phyloP scores from a whole-genome alignment of 2,329 filamentous ascomycete species.

The Ascochyta clinopodiicola region DNA sequence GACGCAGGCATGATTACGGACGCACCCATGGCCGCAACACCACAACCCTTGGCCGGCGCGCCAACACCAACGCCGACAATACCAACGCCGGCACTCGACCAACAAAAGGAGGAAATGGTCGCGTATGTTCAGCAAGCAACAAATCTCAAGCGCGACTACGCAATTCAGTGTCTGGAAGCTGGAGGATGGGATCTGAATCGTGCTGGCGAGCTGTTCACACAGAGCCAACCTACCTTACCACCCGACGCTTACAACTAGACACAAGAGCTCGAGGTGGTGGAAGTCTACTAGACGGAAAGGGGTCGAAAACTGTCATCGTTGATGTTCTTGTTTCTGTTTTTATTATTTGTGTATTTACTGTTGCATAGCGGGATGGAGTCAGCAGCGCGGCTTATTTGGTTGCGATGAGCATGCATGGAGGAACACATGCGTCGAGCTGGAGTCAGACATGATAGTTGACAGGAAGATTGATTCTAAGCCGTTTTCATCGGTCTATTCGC shows the following conservation, averaged over 20 bases:
- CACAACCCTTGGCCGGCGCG: constrained; percentile 45
- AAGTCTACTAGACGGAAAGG: not conserved
- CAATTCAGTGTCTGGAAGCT: constrained; percentile 79
- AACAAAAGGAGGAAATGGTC: constrained; percentile 71
- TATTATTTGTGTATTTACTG: not conserved
- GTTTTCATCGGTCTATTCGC: too few relatives aligned
- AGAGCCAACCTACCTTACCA: constrained; percentile 67
- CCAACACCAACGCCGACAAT: constrained; percentile 42
- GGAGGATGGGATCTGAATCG: constrained; percentile 80
- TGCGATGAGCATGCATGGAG: not conserved
- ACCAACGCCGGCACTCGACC: constrained; percentile 8
- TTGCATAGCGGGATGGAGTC: constrained; percentile 16
- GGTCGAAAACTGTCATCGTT: too few relatives aligned
- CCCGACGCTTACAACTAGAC: constrained; percentile 50
- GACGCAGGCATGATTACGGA: constrained; percentile 33
- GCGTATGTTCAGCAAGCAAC: constrained; percentile 77
- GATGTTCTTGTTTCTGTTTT: not conserved
- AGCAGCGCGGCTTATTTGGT: not conserved
- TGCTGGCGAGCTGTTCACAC: constrained; percentile 76
- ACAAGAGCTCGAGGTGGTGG: constrained; percentile 1
- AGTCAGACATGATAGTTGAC: too few relatives aligned
- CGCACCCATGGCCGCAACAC: constrained; percentile 51
- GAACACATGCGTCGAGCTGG: too few relatives aligned
- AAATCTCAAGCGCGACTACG: constrained; percentile 79
- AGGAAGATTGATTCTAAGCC: too few relatives aligned